Evolutionary conservation across 129 eudicot genomes (phyloP).

Genomic region (Helichrysum umbraculigerum): DNA sequence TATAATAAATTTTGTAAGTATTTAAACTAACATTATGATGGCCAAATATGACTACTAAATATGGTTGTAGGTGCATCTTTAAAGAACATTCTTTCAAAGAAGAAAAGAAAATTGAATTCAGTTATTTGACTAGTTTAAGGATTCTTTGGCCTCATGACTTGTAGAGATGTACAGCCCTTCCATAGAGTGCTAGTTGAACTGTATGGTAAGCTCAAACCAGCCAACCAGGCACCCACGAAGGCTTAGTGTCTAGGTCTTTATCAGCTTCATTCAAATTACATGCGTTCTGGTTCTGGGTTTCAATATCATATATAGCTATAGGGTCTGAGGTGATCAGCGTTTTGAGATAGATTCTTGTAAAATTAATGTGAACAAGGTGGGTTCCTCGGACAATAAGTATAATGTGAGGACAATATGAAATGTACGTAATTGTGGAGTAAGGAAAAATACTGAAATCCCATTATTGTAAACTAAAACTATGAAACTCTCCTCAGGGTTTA

Average conservation of each 20-base stretch:
- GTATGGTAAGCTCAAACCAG: neutral
- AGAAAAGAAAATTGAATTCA: neutral
- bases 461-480: no score
- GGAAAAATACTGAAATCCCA: no score
- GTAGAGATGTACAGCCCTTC: neutral
- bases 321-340: neutral
- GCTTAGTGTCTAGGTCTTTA: neutral
- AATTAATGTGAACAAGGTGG: neutral
- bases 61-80: neutral
- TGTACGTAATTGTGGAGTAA: neutral
- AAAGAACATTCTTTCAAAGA: neutral
- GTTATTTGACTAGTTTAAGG: neutral
- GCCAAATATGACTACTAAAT: neutral
- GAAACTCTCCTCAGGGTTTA: neutral
- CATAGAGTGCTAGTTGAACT: neutral
- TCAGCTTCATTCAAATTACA: neutral
- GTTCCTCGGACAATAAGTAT: neutral
- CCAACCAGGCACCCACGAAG: neutral
- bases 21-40: neutral
- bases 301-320: neutral
- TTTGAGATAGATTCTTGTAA: neutral
- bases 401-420: neutral
- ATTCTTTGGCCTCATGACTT: neutral
- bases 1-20: neutral
- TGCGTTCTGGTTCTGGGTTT: neutral